Base-by-base conservation (phyloP, 2,329 filamentous ascomycete genomes). In the Knufia petricola region DNA sequence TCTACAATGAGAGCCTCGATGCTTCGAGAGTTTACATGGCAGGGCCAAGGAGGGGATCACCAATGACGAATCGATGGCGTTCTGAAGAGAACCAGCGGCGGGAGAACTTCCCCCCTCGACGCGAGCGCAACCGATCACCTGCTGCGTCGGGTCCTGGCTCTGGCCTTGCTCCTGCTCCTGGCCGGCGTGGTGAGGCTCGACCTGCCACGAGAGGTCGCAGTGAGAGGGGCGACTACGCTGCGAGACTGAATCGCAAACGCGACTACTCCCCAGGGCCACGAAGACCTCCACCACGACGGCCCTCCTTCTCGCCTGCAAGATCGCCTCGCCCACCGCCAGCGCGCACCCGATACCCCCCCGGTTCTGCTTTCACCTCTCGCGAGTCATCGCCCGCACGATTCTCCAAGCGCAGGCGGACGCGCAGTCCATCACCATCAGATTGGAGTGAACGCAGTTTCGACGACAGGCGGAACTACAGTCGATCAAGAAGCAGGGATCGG, bases 41-140 rank as follows among this genome's bases (percentile, higher is more conserved):
- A 66, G 68, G 67, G 63, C 69, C 68, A 62, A 66, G 63, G 64
- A 66, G 64, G 65, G 71, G 67, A 66, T 68, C 69, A 62, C 65
- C 66, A 61, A 65, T 72, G 68, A 73, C 65, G 69, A 66, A 72
- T 62, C 64, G 71, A 64, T 70, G 70, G 69, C 71, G 66, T 65
- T 65, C 61, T 60, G 62, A 69, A 61, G 63, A 63, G 58, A 65
- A 70, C 54, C 59, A 58, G 52, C 61, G 62, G 60, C 63, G 68
- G 53, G 60, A 58, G 53, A 60, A 64, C 48, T 58, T 56, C 52
- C 61, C 60, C 52, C 60, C 63, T 68, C 61, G 68, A 70, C 71
- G 56, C 67, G 67, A 62, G 63, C 37, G 54, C 45, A 50, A 55
- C 23, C 48, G 46, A 41, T n/a, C 53, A 55, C 39, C 55, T 52